Conservation (phyloP, 139 green algal genomes). For the Penium margaritaceum region DNA sequence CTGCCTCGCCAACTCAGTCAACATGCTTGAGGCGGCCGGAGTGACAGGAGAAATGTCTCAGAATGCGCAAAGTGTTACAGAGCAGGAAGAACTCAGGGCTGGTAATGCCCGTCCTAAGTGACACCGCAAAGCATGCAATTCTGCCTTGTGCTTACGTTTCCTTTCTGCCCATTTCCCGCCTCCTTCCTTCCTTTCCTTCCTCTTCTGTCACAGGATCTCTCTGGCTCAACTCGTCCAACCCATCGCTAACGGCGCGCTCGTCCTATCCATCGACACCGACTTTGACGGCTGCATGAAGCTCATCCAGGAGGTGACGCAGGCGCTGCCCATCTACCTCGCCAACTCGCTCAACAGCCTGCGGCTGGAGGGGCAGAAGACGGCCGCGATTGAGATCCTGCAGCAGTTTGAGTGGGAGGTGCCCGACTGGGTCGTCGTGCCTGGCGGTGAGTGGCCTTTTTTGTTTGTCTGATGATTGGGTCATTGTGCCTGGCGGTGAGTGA, state of each 20-base stretch:
- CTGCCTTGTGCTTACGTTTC: too few species aligned
- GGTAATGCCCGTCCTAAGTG: too few species aligned
- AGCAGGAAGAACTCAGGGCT: too few species aligned
- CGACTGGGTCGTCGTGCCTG: conserved; percentile 96
- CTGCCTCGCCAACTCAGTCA: too few species aligned
- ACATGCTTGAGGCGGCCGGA: too few species aligned
- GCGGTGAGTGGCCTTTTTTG: conserved; percentile 63
- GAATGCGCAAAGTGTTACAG: too few species aligned
- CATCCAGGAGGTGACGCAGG: conserved; percentile 82
- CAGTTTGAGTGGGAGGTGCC: conserved; percentile 98
- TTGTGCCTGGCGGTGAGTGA: background rate
- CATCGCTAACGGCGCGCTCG: conserved; percentile 95
- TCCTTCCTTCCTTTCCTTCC: background rate
- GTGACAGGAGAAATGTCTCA: too few species aligned
- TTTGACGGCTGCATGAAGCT: conserved; percentile 99
- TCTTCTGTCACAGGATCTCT: conserved; percentile 33
- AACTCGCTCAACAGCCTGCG: conserved; percentile 98
- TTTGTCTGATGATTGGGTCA: conserved; percentile 1
- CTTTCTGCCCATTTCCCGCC: background rate
- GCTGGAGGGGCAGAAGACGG: conserved; percentile 98
- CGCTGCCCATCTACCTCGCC: conserved; percentile 96
- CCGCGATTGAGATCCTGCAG: conserved; percentile 98
- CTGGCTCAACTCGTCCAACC: conserved; percentile 94
- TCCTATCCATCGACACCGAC: conserved; percentile 97
- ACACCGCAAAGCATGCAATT: too few species aligned